Conservation (phyloP, 73 alveolate genomes). For the Blepharisma japonicum region DNA sequence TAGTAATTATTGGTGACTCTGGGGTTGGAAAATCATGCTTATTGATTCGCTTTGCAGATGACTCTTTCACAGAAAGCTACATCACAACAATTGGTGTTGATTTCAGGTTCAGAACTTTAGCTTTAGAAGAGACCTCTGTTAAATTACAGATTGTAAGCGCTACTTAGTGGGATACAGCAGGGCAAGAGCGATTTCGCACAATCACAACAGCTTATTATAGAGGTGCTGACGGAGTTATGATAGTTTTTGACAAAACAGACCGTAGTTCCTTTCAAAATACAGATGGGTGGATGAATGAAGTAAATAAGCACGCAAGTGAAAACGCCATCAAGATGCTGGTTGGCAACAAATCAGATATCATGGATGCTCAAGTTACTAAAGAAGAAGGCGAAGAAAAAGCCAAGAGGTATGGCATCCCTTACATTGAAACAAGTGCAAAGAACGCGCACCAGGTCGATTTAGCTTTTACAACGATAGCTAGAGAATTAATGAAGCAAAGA, state of each 20-base stretch:
- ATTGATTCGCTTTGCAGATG: conserved; percentile 58
- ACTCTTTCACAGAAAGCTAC: conserved; percentile 57
- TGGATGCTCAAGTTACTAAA: conserved; percentile 35
- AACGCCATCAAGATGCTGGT: conserved; percentile 34
- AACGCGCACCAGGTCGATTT: too few species aligned
- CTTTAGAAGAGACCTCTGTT: conserved; percentile 50
- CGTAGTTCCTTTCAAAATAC: conserved; percentile 9
- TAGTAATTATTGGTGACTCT: conserved; percentile 63
- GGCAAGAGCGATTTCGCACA: conserved; percentile 33
- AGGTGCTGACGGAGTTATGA: conserved; percentile 36
- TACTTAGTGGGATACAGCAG: conserved; percentile 36
- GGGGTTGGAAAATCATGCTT: conserved; percentile 73
- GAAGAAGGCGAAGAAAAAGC: conserved; percentile 40
- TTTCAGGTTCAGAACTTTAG: conserved; percentile 62
- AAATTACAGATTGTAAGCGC: conserved; percentile 67
- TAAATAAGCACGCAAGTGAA: conserved; percentile 40
- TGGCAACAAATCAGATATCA: conserved; percentile 51
- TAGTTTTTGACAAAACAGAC: conserved; percentile 35
- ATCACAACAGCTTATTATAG: conserved; percentile 31
- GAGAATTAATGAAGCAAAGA: too few species aligned
- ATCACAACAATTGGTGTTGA: conserved; percentile 82
- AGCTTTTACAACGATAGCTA: too few species aligned
- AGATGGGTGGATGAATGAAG: conserved; percentile 47
- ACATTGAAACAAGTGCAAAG: conserved; percentile 18
- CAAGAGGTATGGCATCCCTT: background rate